These are phyloP conservation scores for Penicillium coprophilum DNA, from an alignment of 495 filamentous ascomycete genomes.

Conservation along the genomic window DNA sequence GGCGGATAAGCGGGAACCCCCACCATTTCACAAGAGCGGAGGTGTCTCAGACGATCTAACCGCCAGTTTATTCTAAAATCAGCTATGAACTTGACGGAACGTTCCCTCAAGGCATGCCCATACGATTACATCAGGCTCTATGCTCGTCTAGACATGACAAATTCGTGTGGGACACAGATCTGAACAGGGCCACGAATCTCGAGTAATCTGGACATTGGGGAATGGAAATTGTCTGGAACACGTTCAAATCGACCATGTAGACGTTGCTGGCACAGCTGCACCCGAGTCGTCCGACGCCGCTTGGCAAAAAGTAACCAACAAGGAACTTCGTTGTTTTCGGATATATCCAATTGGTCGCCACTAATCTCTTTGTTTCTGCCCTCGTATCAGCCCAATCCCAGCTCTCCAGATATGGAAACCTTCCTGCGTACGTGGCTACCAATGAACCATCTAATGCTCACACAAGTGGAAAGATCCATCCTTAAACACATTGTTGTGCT, in stretches of 20 bases:
- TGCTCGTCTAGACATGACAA: no score
- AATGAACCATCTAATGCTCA: slow-evolving; percentile 24
- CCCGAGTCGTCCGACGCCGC: no score
- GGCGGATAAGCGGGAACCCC: neutral
- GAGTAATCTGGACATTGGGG: neutral
- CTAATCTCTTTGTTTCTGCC: neutral
- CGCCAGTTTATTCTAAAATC: neutral
- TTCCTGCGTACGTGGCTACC: neutral
- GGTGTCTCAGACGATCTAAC: neutral
- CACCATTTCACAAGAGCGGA: neutral
- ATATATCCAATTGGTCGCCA: neutral
- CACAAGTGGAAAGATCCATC: slow-evolving; percentile 24
- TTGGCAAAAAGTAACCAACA: neutral
- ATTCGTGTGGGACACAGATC: no score
- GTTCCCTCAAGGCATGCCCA: neutral
- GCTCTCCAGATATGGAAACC: neutral
- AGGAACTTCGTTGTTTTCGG: no score
- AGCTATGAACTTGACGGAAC: no score
- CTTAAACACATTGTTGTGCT: slow-evolving; percentile 21
- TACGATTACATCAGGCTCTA: neutral
- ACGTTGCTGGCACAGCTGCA: neutral
- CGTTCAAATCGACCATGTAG: neutral
- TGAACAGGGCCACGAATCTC: neutral
- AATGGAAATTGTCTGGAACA: neutral
- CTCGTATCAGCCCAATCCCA: neutral